A percentile compares a stretch with the other conserved stretches of the same genome.
These are phyloP conservation scores for Solanum hybrid DNA, from an alignment of 305 asterid species.

Conservation along the genomic window DNA sequence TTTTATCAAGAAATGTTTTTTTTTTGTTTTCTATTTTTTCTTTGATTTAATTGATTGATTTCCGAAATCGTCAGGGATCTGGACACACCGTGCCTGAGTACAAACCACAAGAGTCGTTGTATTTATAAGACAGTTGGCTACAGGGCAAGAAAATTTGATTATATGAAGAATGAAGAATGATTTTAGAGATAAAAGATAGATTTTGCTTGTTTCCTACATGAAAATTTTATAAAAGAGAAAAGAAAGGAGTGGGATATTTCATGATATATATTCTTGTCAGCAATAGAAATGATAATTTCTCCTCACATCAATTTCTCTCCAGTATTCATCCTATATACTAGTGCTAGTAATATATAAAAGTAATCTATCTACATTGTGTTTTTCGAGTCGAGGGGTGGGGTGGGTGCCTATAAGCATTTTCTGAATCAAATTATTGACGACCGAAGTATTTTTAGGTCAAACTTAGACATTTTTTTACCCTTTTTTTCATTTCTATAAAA, in stretches of 20 bases:
- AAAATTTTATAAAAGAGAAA: neutral
- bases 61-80: conserved; percentile 47
- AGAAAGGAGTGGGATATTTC: neutral
- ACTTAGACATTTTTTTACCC: neutral
- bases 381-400: neutral
- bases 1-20: neutral
- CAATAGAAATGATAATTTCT: neutral
- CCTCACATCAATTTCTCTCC: neutral
- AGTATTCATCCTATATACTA: neutral
- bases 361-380: neutral
- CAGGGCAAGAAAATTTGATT: conserved; percentile 41
- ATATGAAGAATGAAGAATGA: neutral
- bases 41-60: neutral
- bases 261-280: neutral
- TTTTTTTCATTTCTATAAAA: neutral
- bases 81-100: conserved; percentile 94
- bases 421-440: neutral
- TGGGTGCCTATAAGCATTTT: neutral
- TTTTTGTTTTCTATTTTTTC: neutral
- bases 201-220: neutral
- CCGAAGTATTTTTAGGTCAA: neutral
- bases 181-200: neutral
- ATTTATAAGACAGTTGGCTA: conserved; percentile 62
- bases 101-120: conserved; percentile 79
- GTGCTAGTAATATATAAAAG: neutral